Base-by-base conservation (phyloP, 2,329 filamentous ascomycete genomes). In the Fusarium tuaranense region DNA sequence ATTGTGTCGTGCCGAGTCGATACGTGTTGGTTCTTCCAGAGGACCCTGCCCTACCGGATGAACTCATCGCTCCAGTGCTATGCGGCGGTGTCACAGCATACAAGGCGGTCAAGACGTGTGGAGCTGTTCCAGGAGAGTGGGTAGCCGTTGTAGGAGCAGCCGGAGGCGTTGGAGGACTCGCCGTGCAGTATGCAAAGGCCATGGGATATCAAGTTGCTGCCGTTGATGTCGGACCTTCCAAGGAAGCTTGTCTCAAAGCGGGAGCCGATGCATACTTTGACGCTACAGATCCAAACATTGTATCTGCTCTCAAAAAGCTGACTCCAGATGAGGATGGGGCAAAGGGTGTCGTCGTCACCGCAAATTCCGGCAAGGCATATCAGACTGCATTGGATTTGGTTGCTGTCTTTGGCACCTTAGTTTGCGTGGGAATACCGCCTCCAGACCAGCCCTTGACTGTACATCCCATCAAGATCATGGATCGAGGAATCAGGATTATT, bases 11-110 rank as follows among this genome's bases (percentile, higher is more conserved):
- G 2, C 82, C 83, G 1, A 77, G 77, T 4, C 76, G 80, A 4
- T 86, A 86, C 63, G 63, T 83, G 0, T 65, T 81, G 10, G 68
- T 71, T 0, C 65, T 77, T 0, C 74, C 82, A 0, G 79, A 81
- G 3, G 75, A 68, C 16, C 55, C 82, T 7, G 25, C 25, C 1
- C 7, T 74, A 0, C 66, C 77, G 0, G 84, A 85, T 53, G 83
- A 85, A 57, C 55, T 78, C 6, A 75, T 86, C 0, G 84, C 83
- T 3, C 85, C 85, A 0, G 80, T 86, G 8, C 69, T 86, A 36
- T 87, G 85, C 63, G 84, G 81, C 0, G 85, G 85, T 0, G 83
- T 86, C 1, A 86, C 85, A 1, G 84, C 84, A 1, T 86, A 86
- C 69, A 84, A 83, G 72, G 84, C 83, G 0, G 61, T 85, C 58